Evolutionary conservation across 306 rosid genomes (phyloP), one percentile per base, ranked within the genome.

Genomic region (Cucumis melo): DNA sequence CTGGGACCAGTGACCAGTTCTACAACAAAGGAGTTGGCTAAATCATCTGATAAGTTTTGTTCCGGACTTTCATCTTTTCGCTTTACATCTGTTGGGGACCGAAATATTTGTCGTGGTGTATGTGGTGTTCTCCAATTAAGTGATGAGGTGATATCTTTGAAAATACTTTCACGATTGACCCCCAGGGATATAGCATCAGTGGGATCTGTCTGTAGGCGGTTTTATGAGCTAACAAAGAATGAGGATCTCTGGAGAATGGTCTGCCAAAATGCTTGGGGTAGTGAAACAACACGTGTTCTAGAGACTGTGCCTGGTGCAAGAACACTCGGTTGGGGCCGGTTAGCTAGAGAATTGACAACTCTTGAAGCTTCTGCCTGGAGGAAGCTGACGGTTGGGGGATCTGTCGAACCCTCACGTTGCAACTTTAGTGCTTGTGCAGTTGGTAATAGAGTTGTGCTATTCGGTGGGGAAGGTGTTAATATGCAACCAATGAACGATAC

Each of bases 401-500:
- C 87, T 66, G 98, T 95, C 67, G 99, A 95, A 82, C 99, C 99
- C 66, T 95, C 98, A 29, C 96, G 99, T 20, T 95, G 99, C 81
- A 95, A 95, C 72, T 95, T 95, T 71, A 92, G 98, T 85, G 98
- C 99, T 64, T 95, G 99, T 85, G 99, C 98, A 11, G 98, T 95
- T 78, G 99, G 99, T 39, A 95, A 95, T 77, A 93, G 99, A 39
- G 90, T 95, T 77, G 99, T 95, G 64, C 92, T 95, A 79, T 95
- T 95, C 78, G 99, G 99, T 39, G 99, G 99, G 64, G 99, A 95
- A 85, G 98, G 99, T 66, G 98, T 95, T 70, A 90, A 95, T 84
- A 95, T 95, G 99, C 97, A 95, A 81, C 99, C 99, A 5, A 95
- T 95, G 99, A 95, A 95, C 73, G 99, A 95, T 81, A 95, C 99